Evolutionary conservation across 495 filamentous ascomycete genomes (phyloP).

Genomic region (Hyaloscypha bicolor): DNA sequence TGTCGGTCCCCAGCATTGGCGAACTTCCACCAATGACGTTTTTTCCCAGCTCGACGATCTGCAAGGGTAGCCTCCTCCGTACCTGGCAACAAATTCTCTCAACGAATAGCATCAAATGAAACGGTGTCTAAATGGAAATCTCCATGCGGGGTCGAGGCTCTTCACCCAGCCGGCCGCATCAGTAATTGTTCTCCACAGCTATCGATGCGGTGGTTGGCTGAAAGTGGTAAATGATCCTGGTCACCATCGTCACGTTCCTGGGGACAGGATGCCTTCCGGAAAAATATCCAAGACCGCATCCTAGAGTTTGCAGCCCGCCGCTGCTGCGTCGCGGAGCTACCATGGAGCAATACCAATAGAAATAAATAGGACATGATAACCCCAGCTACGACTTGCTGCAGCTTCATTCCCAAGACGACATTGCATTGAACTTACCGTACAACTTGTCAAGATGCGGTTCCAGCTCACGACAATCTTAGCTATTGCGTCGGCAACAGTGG

Average conservation of each 20-base stretch:
- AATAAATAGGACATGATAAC: constrained; percentile 21
- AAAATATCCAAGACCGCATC: constrained; percentile 26
- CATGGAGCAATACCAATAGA: not conserved
- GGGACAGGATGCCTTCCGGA: constrained; percentile 20
- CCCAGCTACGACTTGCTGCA: not conserved
- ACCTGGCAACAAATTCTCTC: constrained; percentile 7
- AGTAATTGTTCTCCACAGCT: constrained; percentile 11
- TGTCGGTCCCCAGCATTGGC: not conserved
- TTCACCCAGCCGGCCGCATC: not conserved
- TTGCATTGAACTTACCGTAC: not conserved
- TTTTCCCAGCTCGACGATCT: not conserved
- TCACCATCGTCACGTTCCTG: constrained; percentile 14
- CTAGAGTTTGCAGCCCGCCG: not conserved
- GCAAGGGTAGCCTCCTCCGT: constrained; percentile 11
- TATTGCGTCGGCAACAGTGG: constrained; percentile 18
- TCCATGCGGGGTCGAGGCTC: constrained; percentile 15
- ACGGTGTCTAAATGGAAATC: constrained; percentile 8
- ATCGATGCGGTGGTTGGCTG: constrained; percentile 3
- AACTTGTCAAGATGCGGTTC: constrained; percentile 29
- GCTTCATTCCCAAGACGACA: not conserved
- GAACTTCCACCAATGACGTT: constrained; percentile 25
- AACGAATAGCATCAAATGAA: constrained; percentile 14
- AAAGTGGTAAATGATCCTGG: not conserved
- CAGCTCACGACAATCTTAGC: constrained; percentile 17
- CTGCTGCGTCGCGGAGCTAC: not conserved